A percentile compares a stretch with the other conserved stretches of the same genome.
These are phyloP conservation scores for Vitis hybrid DNA, from an alignment of 177 flowering plant species.

Conservation along the genomic window DNA sequence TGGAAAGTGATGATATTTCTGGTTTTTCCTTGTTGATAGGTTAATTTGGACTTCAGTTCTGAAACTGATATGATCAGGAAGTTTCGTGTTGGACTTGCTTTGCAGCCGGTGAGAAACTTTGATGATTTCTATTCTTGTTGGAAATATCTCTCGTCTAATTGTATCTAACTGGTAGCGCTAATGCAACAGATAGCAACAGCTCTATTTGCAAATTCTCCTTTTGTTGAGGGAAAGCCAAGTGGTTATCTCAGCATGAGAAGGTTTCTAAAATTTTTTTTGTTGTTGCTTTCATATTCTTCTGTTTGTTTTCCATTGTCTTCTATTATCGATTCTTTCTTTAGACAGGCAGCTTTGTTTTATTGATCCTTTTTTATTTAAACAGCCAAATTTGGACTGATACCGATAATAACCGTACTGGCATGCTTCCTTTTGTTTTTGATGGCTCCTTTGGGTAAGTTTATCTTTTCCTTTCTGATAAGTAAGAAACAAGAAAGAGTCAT, in stretches of 20 bases:
- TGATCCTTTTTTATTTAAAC: constrained; percentile 21
- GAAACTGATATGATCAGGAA: constrained; percentile 97
- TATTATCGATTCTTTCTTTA: not conserved
- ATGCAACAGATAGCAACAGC: constrained; percentile 91
- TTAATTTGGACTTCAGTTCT: constrained; percentile 92
- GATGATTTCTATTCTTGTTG: not conserved
- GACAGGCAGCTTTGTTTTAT: not conserved
- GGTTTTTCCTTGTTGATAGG: constrained; percentile 41
- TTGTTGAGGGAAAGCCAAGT: constrained; percentile 96
- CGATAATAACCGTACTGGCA: constrained; percentile 89
- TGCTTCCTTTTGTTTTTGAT: constrained; percentile 99
- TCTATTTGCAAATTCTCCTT: constrained; percentile 97
- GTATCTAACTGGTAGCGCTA: constrained; percentile 29
- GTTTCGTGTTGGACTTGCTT: constrained; percentile 92
- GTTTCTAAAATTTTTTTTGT: constrained; percentile 28
- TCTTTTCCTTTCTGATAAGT: not conserved
- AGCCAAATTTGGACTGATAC: constrained; percentile 97
- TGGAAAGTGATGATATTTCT: not conserved
- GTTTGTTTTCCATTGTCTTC: constrained; percentile 3
- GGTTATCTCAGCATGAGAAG: constrained; percentile 98
- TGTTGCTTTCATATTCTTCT: constrained; percentile 2
- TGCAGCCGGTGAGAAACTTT: constrained; percentile 87
- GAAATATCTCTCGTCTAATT: not conserved
- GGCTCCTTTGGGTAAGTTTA: constrained; percentile 89
- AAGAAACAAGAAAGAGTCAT: not conserved